Conservation (phyloP, 2,329 filamentous ascomycete genomes). For the Trichoderma endophyticum region DNA sequence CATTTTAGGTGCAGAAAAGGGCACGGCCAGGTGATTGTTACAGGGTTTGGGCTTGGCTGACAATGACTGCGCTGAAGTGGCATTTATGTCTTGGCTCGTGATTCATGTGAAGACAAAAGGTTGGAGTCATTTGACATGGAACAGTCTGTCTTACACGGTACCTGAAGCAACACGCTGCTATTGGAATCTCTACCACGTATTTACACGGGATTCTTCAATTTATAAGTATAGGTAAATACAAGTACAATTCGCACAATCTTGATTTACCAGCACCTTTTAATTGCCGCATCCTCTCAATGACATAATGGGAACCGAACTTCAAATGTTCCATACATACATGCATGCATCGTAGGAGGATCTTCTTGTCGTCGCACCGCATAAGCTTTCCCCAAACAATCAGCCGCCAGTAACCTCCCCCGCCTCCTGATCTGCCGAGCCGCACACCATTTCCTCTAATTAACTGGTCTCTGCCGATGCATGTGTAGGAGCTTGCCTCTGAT, state of each 20-base stretch:
- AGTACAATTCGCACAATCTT: background rate
- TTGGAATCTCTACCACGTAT: background rate
- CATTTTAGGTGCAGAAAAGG: background rate
- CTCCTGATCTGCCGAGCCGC: constrained; percentile 5
- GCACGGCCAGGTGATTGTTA: background rate
- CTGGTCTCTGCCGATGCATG: constrained; percentile 4
- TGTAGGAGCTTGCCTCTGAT: background rate
- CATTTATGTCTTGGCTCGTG: background rate
- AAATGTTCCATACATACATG: background rate
- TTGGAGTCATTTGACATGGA: background rate
- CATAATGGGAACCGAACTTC: background rate
- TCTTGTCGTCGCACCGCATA: background rate
- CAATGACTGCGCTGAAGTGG: background rate
- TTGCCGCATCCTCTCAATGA: background rate
- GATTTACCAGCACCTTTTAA: background rate
- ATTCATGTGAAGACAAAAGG: background rate
- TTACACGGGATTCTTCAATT: background rate
- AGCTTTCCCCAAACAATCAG: constrained; percentile 1
- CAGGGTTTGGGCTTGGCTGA: background rate
- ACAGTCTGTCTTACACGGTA: background rate
- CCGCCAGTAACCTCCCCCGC: background rate
- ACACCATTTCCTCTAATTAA: constrained; percentile 6
- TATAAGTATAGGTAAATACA: background rate
- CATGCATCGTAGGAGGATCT: background rate
- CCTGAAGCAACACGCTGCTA: background rate